Conservation (phyloP, 768 basidiomycete species). For the Panaeolus cyanescens region DNA sequence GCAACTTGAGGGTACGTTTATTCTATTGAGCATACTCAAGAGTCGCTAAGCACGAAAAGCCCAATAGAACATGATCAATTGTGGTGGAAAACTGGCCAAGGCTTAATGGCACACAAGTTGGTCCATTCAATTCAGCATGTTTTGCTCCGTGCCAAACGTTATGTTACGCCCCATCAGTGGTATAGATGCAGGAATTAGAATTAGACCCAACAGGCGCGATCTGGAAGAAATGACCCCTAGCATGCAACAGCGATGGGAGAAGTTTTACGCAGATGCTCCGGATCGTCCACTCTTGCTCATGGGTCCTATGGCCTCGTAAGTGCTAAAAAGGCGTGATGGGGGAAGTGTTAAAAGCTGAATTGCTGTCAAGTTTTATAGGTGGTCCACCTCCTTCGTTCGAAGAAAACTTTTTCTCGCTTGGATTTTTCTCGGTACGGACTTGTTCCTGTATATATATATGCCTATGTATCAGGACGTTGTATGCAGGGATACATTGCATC, state of each 20-base stretch:
- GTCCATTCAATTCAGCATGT: slow-evolving; percentile 8
- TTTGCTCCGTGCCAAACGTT: slow-evolving; percentile 12
- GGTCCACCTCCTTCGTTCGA: background rate
- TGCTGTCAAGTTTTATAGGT: background rate
- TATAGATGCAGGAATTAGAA: slow-evolving; percentile 56
- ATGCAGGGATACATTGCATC: background rate
- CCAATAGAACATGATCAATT: slow-evolving; percentile 18
- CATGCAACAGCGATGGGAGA: slow-evolving; percentile 51
- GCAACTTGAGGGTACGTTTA: slow-evolving; percentile 39
- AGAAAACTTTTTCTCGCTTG: background rate
- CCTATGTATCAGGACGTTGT: background rate
- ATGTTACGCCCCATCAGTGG: slow-evolving; percentile 34
- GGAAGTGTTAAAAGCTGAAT: background rate
- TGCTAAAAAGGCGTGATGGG: background rate
- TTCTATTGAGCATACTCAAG: no score
- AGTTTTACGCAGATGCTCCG: slow-evolving; percentile 47
- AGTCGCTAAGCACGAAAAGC: background rate
- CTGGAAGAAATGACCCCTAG: slow-evolving; percentile 48
- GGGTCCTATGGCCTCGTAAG: slow-evolving; percentile 42
- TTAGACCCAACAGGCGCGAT: slow-evolving; percentile 53
- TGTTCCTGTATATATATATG: background rate
- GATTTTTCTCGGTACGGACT: background rate
- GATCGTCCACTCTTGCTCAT: slow-evolving; percentile 59
- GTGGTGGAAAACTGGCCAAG: slow-evolving; percentile 39
- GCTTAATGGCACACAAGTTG: slow-evolving; percentile 58